Evolutionary conservation across 805 yeast species (phyloP).

Genomic region (Teunomyces cretensis): DNA sequence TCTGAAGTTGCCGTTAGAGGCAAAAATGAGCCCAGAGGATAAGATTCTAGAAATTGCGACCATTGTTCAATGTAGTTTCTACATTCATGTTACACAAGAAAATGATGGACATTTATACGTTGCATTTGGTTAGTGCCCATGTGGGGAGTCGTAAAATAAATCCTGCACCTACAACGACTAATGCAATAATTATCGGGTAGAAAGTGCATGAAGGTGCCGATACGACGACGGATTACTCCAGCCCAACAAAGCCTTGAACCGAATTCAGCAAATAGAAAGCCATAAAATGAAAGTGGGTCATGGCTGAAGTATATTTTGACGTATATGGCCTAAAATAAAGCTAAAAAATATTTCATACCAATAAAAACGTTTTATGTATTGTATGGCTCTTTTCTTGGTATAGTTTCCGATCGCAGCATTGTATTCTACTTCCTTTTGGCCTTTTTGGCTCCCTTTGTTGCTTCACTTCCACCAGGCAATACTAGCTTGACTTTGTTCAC

Average conservation of each 20-base stretch:
- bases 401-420: not conserved
- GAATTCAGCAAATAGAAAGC: too few species aligned
- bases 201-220: too few species aligned
- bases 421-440: slow-evolving; percentile 4
- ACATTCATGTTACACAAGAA: not conserved
- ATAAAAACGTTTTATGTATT: not conserved
- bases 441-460: slow-evolving; percentile 20
- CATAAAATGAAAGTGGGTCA: too few species aligned
- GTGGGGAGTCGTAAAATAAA: not conserved
- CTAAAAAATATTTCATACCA: too few species aligned
- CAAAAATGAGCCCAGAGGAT: slow-evolving; percentile 24
- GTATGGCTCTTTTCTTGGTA: not conserved
- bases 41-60: slow-evolving; percentile 21
- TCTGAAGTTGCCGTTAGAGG: slow-evolving; percentile 17
- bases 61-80: slow-evolving; percentile 10
- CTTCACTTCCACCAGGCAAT: slow-evolving; percentile 48
- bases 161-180: too few species aligned
- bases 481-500: slow-evolving; percentile 69
- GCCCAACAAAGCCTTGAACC: too few species aligned
- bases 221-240: too few species aligned
- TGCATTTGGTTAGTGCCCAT: not conserved
- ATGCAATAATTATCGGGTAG: too few species aligned
- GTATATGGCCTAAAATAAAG: too few species aligned
- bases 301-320: too few species aligned
- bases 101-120: not conserved